Evolutionary conservation across 371 early-diverging fungal species (phyloP).

Genomic region (Rhizopus stolonifer): DNA sequence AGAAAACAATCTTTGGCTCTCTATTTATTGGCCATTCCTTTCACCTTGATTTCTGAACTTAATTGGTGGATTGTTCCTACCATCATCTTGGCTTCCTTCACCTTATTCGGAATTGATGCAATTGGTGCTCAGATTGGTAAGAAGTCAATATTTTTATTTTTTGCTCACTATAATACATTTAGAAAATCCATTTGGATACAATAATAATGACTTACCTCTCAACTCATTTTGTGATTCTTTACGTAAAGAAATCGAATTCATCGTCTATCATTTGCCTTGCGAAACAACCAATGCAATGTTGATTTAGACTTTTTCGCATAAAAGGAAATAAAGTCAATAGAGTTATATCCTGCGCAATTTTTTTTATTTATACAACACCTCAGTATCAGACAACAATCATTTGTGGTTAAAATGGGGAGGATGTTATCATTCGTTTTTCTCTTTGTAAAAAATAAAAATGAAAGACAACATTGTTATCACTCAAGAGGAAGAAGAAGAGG

Average conservation of each 20-base stretch:
- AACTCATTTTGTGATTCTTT: conserved; percentile 43
- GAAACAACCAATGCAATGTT: conserved; percentile 28
- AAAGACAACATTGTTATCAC: background rate
- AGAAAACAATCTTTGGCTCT: conserved; percentile 68
- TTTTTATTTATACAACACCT: no score
- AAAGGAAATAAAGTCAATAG: conserved; percentile 1
- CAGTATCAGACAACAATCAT: no score
- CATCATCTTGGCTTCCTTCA: conserved; percentile 62
- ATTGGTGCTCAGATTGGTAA: conserved; percentile 51
- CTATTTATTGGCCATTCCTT: conserved; percentile 69
- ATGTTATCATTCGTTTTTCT: background rate
- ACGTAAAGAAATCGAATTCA: conserved; percentile 47
- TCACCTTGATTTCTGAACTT: conserved; percentile 60
- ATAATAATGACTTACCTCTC: conserved; percentile 49
- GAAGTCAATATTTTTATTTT: background rate
- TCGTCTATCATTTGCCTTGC: conserved; percentile 44
- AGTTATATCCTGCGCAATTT: background rate
- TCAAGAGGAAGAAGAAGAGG: conserved; percentile 4
- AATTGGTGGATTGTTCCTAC: conserved; percentile 63
- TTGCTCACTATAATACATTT: conserved; percentile 14
- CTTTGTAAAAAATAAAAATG: background rate
- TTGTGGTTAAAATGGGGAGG: no score
- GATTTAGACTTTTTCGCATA: conserved; percentile 4
- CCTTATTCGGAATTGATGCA: conserved; percentile 72
- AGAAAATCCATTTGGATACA: conserved; percentile 74